Base-by-base conservation (phyloP, 331 rosid species). In the Malus hybrid region DNA sequence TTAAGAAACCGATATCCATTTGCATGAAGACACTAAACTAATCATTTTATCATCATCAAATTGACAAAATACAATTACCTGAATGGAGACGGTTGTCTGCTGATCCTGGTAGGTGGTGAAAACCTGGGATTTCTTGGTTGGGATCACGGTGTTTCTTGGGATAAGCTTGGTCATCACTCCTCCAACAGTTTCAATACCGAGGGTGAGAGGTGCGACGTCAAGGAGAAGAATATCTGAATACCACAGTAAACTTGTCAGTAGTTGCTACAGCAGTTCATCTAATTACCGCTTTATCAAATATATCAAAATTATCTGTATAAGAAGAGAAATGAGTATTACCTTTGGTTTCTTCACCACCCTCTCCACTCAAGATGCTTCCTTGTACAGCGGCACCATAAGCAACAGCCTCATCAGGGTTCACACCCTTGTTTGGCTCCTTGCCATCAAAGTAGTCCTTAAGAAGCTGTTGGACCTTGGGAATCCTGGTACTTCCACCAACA, bases 111-210 rank as follows among this genome's bases (percentile, higher is more conserved):
- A 93, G 64, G 98, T 93, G 54, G 98, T 93, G 77, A 93, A 93
- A 68, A 93, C 98, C 82, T 93, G 98, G 62, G 98, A 93, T 77
- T 93, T 93, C 93, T 93, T 93, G 81, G 98, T 93, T 67, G 98
- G 98, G 56, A 93, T 93, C n/a, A 93, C 98, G 10, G 96, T 89
- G 69, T 93, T 93, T 83, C 98, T 89, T 18, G 98, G 98, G 74
- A 93, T 93, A 95, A 93, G 88, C 81, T 93, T 93, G 69, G 98
- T 93, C 98, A 93, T 93, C 71, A 93, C 98, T 42, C 98, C 98
- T 10, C 98, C 98, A 80, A 93, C 98, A 70, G 98, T 93, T 87
- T 93, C 98, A 71, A 93, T 93, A 80, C 98, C 98, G 65, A 93
- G 97, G 82, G 98, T 90, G 61, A 93, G 90, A 1, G 97, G 98